Percentiles rank a stretch among this genome's conserved stretches.
Evolutionary conservation across 257 asterid species (phyloP).

Genomic region (Ilex asprella): DNA sequence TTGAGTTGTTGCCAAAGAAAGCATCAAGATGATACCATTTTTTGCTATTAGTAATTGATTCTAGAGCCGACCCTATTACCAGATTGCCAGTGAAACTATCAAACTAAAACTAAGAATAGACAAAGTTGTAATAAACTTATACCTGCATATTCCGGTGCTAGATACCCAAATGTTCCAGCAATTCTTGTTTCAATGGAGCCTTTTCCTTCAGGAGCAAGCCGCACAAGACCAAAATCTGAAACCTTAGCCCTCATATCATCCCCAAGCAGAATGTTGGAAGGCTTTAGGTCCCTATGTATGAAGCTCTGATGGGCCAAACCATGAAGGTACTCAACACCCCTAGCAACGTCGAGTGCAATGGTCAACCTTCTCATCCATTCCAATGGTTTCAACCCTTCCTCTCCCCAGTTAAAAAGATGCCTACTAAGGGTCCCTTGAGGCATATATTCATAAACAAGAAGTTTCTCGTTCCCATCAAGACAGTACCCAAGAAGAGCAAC

Average conservation of each 20-base stretch:
- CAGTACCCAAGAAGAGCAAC: slow-evolving; percentile 94
- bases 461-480: slow-evolving; percentile 85
- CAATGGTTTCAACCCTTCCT: slow-evolving; percentile 66
- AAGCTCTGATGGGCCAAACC: slow-evolving; percentile 93
- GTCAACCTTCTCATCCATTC: slow-evolving; percentile 81
- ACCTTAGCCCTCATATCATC: slow-evolving; percentile 97
- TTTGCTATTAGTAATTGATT: no score
- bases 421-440: slow-evolving; percentile 88
- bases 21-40: no score
- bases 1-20: no score
- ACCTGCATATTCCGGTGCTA: slow-evolving; percentile 99
- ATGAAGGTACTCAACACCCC: slow-evolving; percentile 92
- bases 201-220: slow-evolving; percentile 93
- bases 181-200: slow-evolving; percentile 79
- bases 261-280: slow-evolving; percentile 87
- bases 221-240: slow-evolving; percentile 89
- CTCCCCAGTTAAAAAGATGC: slow-evolving; percentile 70
- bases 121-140: slow-evolving; percentile 1
- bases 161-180: slow-evolving; percentile 92
- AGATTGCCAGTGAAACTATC: not conserved
- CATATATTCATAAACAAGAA: slow-evolving; percentile 85
- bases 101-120: not conserved
- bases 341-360: slow-evolving; percentile 77
- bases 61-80: no score
- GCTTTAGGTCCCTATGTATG: slow-evolving; percentile 85